Percentiles rank a stretch among this genome's conserved stretches.
Conservation (phyloP, 495 filamentous ascomycete genomes). For the Opeltia flavorubescens region DNA sequence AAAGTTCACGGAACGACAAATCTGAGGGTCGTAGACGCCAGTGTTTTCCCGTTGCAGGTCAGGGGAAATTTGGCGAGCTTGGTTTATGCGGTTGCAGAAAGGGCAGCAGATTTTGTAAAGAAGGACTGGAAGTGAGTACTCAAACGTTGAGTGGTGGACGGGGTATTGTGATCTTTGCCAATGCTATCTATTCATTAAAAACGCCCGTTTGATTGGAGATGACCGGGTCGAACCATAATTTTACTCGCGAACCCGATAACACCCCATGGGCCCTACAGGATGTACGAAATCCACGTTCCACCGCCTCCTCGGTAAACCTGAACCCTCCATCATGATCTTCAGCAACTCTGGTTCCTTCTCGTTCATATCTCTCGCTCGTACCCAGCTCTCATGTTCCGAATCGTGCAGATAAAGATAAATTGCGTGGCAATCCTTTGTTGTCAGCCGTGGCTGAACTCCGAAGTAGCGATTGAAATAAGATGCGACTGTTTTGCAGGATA, state of each 20-base stretch:
- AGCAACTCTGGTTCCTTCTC: not conserved
- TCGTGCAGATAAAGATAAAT: not conserved
- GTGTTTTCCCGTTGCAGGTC: constrained; percentile 41
- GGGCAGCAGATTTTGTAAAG: constrained; percentile 31
- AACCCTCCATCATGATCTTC: not conserved
- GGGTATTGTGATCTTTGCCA: too few species aligned
- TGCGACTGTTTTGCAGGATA: not conserved
- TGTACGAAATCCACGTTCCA: not conserved
- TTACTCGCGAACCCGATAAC: not conserved
- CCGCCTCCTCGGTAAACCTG: not conserved
- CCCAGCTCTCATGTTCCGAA: not conserved
- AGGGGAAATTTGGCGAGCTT: constrained; percentile 36
- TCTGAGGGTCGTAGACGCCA: constrained; percentile 39
- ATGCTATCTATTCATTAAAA: too few species aligned
- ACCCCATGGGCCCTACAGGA: not conserved
- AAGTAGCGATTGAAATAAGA: not conserved
- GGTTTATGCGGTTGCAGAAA: constrained; percentile 46
- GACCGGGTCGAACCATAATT: not conserved
- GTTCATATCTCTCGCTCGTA: constrained; percentile 1
- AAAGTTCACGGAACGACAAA: constrained; percentile 34
- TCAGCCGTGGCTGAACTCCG: not conserved
- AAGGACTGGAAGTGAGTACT: too few species aligned
- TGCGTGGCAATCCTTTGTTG: not conserved
- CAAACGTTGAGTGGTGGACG: too few species aligned
- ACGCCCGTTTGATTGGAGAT: not conserved